Base-by-base conservation (phyloP, 495 filamentous ascomycete species). In the Parachaetomium inaequale region DNA sequence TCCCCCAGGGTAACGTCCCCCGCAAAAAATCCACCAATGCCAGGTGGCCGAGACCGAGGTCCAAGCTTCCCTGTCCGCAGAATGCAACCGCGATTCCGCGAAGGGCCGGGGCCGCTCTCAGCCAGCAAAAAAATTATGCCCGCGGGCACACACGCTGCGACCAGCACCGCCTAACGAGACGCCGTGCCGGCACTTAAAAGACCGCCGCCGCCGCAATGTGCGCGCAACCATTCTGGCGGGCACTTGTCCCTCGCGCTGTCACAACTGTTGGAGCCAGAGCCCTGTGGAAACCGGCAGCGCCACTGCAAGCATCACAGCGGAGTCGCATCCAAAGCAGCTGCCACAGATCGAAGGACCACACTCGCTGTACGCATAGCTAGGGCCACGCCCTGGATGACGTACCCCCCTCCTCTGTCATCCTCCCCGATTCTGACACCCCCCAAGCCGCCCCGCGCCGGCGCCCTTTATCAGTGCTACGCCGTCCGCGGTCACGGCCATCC, bases 361-460 rank as follows among this genome's bases (percentile, higher is more conserved):
- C 31, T 36, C 45, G 28, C 46, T 54, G 47, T 62, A 62, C 40
- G 49, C 55, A 25, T 38, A 71, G 69, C 69, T 71, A 70, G 68
- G 64, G 69, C 51, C 67, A 66, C 55, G 69, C 71, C 69, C 58
- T 69, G 51, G 51, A 69, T 68, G 68, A 71, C 69, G 69, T 71
- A 66, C 40, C 65, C 59, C 58, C 46, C 32, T 61, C 60, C 36
- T 43, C 2, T 46, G 31, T 45, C 62, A 40, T 38, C 29, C 61
- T 59, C 26, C 62, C 49, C 52, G 45, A 42, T 56, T 55, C 51
- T 52, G 42, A 61, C 57, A 62, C 49, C 36, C 58, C 58, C 60
- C 40, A 53, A 58, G 54, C 17, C 5, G 32, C 58, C 61, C 58
- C 61, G 43, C 55, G 45, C 34, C 59, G 55, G 19, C 46, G 28